Conservation (phyloP, 352 stramenopile species). For the Pythium rishiriense region DNA sequence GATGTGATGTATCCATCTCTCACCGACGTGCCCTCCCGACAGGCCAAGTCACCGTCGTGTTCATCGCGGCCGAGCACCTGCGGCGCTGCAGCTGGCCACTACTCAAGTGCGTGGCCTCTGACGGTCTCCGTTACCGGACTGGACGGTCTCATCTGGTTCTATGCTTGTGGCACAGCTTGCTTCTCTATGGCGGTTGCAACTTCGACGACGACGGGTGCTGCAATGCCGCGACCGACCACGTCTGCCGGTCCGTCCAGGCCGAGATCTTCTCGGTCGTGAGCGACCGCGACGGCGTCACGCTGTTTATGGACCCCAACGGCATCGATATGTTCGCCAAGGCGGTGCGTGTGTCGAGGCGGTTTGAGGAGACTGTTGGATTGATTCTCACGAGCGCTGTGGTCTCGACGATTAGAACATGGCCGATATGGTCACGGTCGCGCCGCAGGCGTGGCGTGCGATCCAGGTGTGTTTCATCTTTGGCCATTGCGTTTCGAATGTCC, state of each 20-base stretch:
- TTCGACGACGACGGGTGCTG: conserved; percentile 73
- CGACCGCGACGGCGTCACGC: conserved; percentile 70
- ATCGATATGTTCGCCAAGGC: conserved; percentile 80
- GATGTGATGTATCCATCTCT: conserved; percentile 21
- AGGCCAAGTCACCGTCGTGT: conserved; percentile 81
- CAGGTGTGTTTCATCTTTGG: conserved; percentile 57
- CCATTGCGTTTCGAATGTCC: neutral
- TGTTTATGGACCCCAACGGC: conserved; percentile 85
- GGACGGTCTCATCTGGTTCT: conserved; percentile 1
- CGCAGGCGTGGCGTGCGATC: conserved; percentile 78
- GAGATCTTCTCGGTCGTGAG: conserved; percentile 87
- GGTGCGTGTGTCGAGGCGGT: conserved; percentile 49
- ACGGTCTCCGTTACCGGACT: too few relatives aligned
- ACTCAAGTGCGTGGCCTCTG: conserved; percentile 58
- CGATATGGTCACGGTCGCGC: conserved; percentile 65
- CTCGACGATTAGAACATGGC: conserved; percentile 46
- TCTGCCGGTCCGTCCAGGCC: conserved; percentile 75
- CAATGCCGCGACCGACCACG: conserved; percentile 47
- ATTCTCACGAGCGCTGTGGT: neutral
- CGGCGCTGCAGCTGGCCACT: conserved; percentile 76
- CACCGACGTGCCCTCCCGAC: neutral
- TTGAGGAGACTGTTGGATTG: too few relatives aligned
- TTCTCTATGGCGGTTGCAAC: conserved; percentile 80
- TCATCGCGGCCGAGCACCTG: conserved; percentile 69
- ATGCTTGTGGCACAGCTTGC: conserved; percentile 39